These are phyloP conservation scores for Torrubiellomyces zombiae DNA, from an alignment of 2,329 filamentous ascomycete species.

Conservation along the genomic window DNA sequence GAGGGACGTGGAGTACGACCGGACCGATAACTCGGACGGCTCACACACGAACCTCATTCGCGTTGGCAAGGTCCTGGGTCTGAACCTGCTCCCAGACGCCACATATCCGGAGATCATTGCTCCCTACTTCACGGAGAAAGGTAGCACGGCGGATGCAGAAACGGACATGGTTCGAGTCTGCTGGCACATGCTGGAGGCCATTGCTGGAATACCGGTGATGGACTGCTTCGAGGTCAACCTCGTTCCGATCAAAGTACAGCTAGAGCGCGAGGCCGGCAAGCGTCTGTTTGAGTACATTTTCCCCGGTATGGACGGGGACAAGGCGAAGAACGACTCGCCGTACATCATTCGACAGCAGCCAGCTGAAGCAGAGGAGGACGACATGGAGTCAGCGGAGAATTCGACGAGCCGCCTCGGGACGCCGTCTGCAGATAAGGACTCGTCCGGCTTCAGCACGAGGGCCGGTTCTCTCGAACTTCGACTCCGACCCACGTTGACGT, in stretches of 20 bases:
- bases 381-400: conserved; percentile 24
- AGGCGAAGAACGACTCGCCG: conserved; percentile 41
- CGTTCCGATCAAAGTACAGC: conserved; percentile 82
- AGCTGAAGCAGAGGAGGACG: conserved; percentile 27
- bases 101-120: conserved; percentile 93
- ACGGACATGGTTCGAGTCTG: conserved; percentile 83
- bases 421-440: conserved; percentile 25
- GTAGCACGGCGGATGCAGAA: conserved; percentile 22
- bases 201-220: conserved; percentile 92
- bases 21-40: conserved; percentile 91
- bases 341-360: conserved; percentile 31
- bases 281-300: conserved; percentile 96
- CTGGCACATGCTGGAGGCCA: conserved; percentile 96
- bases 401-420: conserved; percentile 21
- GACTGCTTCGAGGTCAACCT: conserved; percentile 92
- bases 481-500: conserved; percentile 64
- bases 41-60: conserved; percentile 89
- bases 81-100: conserved; percentile 79
- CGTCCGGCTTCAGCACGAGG: conserved; percentile 37
- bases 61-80: conserved; percentile 70
- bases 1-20: conserved; percentile 78
- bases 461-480: conserved; percentile 66
- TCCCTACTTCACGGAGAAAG: conserved; percentile 59
- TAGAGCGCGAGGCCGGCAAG: conserved; percentile 84
- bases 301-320: conserved; percentile 56